A percentile compares a stretch with the other conserved stretches of the same genome.
Evolutionary conservation across 163 green algal genomes (phyloP).

Genomic region (Smithsoniella earleae): DNA sequence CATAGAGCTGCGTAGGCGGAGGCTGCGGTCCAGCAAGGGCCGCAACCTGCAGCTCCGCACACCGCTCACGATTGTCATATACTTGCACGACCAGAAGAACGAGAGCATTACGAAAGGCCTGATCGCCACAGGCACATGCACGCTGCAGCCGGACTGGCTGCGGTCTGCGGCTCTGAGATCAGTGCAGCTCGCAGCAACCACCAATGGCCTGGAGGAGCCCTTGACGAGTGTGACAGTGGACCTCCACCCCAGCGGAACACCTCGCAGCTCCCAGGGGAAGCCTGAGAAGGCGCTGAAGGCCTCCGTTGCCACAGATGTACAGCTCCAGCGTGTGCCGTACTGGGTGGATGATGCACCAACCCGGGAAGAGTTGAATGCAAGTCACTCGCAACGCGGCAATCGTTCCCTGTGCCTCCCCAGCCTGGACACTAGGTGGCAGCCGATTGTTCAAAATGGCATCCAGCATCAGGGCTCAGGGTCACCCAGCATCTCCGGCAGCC

Average conservation of each 20-base stretch:
- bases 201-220: not conserved
- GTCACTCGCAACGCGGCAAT: slow-evolving; percentile 14
- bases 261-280: not conserved
- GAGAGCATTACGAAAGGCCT: not conserved
- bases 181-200: not conserved
- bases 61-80: not conserved
- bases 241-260: too few relatives aligned
- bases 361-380: not conserved
- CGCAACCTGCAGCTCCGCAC: not conserved
- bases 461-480: too few relatives aligned
- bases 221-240: not conserved
- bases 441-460: slow-evolving; percentile 17
- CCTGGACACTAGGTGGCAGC: slow-evolving; percentile 14
- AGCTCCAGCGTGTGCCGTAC: slow-evolving; percentile 21
- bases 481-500: too few relatives aligned
- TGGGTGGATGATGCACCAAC: slow-evolving; percentile 18
- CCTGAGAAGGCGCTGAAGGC: not conserved
- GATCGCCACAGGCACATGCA: not conserved
- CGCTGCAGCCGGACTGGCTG: not conserved
- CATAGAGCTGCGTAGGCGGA: not conserved
- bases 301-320: not conserved
- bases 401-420: not conserved
- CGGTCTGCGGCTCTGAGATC: slow-evolving; percentile 15
- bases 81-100: slow-evolving; percentile 21
- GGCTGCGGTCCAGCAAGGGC: not conserved